Conservation (phyloP, 106 monocot genomes). For the Cymbidium sinense region DNA sequence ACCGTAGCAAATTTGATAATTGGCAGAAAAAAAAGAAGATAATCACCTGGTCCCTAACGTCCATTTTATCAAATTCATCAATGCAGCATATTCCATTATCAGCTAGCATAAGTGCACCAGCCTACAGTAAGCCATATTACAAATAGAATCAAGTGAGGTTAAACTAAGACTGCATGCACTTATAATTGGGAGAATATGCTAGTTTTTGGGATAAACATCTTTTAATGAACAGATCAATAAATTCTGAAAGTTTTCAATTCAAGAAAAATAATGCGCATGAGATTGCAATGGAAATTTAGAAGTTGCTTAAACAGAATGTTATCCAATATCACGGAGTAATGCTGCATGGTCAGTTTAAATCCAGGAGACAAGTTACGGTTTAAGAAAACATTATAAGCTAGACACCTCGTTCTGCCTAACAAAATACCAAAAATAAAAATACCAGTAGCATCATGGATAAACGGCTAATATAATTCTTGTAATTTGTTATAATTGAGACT, state of each 20-base stretch:
- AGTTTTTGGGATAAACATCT: neutral
- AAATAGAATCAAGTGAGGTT: slow-evolving; percentile 1
- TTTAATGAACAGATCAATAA: neutral
- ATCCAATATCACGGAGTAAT: neutral
- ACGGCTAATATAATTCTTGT: neutral
- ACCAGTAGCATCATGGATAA: neutral
- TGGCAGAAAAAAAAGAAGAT: neutral
- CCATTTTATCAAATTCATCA: slow-evolving; percentile 99
- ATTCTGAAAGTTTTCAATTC: neutral
- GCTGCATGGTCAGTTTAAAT: neutral
- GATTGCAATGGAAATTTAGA: neutral
- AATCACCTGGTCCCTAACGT: slow-evolving; percentile 84
- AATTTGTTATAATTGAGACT: neutral
- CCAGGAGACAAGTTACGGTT: neutral
- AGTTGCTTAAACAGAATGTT: neutral
- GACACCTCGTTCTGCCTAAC: neutral
- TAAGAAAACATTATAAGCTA: too few relatives aligned
- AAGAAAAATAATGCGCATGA: neutral
- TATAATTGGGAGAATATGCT: neutral
- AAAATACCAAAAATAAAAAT: neutral
- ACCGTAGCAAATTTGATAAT: neutral
- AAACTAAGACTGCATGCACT: neutral
- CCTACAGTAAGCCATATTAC: slow-evolving; percentile 33
- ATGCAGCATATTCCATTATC: slow-evolving; percentile 99
- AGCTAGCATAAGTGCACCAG: slow-evolving; percentile 97